A percentile compares a stretch with the other conserved stretches of the same genome.
phyloP scores from a whole-genome alignment of 345 rosid genomes.

The Bruguiera sexangula region DNA sequence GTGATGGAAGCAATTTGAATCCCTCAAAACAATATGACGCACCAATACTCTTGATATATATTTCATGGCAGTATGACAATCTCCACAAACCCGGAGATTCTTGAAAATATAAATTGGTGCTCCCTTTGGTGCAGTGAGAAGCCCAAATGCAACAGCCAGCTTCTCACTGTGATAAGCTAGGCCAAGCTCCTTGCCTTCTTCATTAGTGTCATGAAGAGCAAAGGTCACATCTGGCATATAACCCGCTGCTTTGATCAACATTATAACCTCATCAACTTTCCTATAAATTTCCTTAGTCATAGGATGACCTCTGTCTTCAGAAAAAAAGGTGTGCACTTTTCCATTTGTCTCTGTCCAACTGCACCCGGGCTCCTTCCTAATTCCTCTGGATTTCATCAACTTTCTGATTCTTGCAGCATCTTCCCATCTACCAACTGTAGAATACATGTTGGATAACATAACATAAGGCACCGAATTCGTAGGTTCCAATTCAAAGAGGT shows the following conservation, averaged over 20 bases:
- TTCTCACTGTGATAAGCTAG: conserved; percentile 94
- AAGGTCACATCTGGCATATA: conserved; percentile 66
- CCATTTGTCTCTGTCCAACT: conserved; percentile 77
- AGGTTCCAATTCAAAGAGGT: conserved; percentile 68
- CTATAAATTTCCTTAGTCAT: conserved; percentile 57
- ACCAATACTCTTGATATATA: conserved; percentile 55
- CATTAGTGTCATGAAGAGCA: conserved; percentile 74
- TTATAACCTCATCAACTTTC: conserved; percentile 67
- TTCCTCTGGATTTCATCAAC: conserved; percentile 65
- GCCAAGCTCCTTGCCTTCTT: conserved; percentile 67
- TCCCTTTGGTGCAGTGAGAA: conserved; percentile 49
- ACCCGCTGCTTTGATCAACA: conserved; percentile 67
- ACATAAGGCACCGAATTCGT: conserved; percentile 67
- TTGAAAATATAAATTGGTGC: conserved; percentile 77
- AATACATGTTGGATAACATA: conserved; percentile 68
- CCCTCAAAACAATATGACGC: conserved; percentile 71
- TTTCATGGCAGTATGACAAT: conserved; percentile 84
- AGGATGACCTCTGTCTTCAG: conserved; percentile 76
- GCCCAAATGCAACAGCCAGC: conserved; percentile 74
- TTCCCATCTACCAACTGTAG: conserved; percentile 63
- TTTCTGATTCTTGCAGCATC: conserved; percentile 68
- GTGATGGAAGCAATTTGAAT: conserved; percentile 92
- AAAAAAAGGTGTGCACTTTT: conserved; percentile 56
- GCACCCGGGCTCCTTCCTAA: conserved; percentile 77
- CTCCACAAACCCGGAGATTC: conserved; percentile 92